Percentiles rank a stretch among this genome's conserved stretches.
These are phyloP conservation scores for Cryptosporidium sp. DNA, from an alignment of 169 alveolate genomes.

Conservation along the genomic window DNA sequence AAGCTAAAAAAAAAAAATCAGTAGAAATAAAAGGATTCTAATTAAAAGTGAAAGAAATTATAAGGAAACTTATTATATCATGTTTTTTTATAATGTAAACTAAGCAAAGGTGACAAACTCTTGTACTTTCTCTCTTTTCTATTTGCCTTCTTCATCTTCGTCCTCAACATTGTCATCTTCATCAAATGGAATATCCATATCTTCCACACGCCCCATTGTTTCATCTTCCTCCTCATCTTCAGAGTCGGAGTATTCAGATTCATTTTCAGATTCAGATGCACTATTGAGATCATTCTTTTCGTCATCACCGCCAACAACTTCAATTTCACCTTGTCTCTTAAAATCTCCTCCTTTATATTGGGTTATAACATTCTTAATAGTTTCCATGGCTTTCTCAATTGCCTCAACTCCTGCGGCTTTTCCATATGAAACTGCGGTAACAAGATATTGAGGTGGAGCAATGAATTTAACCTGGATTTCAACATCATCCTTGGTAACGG, in stretches of 20 bases:
- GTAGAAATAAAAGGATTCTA: not conserved
- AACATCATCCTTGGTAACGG: constrained; percentile 75
- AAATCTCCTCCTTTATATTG: constrained; percentile 91
- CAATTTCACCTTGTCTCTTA: constrained; percentile 88
- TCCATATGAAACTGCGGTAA: constrained; percentile 90
- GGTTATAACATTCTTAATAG: constrained; percentile 85
- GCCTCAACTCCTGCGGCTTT: constrained; percentile 88
- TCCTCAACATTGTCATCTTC: constrained; percentile 76
- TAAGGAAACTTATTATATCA: constrained; percentile 6
- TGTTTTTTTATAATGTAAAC: not conserved
- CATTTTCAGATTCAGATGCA: constrained; percentile 83
- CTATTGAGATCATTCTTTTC: constrained; percentile 87
- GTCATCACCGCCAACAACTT: constrained; percentile 90
- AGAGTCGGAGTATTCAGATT: constrained; percentile 81
- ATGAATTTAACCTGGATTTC: constrained; percentile 87
- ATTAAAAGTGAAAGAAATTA: not conserved
- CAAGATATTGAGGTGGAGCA: constrained; percentile 93
- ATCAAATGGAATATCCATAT: constrained; percentile 81
- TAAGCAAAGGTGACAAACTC: not conserved
- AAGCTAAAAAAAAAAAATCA: not conserved
- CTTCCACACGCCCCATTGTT: constrained; percentile 86
- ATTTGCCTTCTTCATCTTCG: constrained; percentile 84
- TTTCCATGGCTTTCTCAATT: constrained; percentile 86
- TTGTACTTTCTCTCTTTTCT: not conserved
- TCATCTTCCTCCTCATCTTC: constrained; percentile 85